These are phyloP conservation scores for Aspergillus calidoustus DNA, from an alignment of 2,329 filamentous ascomycete genomes.

Conservation along the genomic window DNA sequence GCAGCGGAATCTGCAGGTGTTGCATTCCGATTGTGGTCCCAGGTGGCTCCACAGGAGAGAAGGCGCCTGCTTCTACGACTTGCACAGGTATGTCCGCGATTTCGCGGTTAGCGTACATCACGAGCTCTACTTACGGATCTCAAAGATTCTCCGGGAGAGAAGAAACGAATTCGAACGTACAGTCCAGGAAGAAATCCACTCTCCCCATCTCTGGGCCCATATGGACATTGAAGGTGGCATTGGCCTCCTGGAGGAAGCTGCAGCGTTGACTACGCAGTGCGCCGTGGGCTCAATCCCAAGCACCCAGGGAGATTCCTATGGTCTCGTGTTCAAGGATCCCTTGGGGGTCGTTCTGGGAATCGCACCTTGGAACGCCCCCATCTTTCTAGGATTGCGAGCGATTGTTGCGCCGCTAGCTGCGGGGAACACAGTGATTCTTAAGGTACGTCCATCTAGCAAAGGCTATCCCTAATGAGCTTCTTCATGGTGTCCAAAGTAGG, in stretches of 20 bases:
- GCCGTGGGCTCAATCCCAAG: constrained; percentile 43
- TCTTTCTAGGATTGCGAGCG: constrained; percentile 46
- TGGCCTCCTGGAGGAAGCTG: constrained; percentile 10
- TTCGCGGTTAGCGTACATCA: too few species aligned
- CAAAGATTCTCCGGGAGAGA: too few species aligned
- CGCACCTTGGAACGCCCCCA: constrained; percentile 69
- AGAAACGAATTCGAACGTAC: too few species aligned
- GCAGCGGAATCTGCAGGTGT: constrained; percentile 8
- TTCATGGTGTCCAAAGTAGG: too few species aligned
- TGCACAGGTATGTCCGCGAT: too few species aligned
- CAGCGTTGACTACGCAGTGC: constrained; percentile 21
- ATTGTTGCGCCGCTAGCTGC: constrained; percentile 64
- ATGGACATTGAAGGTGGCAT: constrained; percentile 3
- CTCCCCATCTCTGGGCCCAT: background rate
- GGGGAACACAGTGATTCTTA: constrained; percentile 72
- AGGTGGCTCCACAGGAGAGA: background rate
- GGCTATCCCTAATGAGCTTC: too few species aligned
- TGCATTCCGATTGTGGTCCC: constrained; percentile 11
- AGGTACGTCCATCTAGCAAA: constrained; percentile 40
- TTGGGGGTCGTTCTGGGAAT: constrained; percentile 77
- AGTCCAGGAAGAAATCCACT: constrained; percentile 14
- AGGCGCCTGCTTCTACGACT: background rate
- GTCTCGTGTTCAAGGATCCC: constrained; percentile 70
- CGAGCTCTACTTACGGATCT: too few species aligned
- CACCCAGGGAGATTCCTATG: constrained; percentile 56